Base-by-base conservation (phyloP, 257 asterid species). In the Solanum neorickii region DNA sequence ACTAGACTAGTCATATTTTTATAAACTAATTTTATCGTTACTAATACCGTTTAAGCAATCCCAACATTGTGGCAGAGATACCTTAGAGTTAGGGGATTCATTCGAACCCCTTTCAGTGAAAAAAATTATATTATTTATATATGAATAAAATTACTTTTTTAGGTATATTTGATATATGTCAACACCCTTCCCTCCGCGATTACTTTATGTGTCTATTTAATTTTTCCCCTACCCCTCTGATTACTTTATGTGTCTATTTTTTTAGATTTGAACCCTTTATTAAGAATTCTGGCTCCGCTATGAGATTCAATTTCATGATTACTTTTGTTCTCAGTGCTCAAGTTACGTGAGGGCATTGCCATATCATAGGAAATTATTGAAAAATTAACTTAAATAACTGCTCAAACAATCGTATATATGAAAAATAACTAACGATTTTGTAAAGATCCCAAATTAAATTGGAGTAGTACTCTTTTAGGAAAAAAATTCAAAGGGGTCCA, bases 171-270 rank as follows among this genome's bases (percentile, higher is more conserved):
- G 7, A 5, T 16, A 49, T 8, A 49, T 49, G 23, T 6, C 1
- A 21, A 15, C 18, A 1, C 9, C 1, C 21, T 1, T 49, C 1
- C 9, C 39, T 3, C 0, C 39, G 0, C 1, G 39, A 49, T 0
- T 49, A 16, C 0, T 49, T 49, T 3, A 2, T 49, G 3, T 49
- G 23, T 16, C 2, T 15, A 49, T 3, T 49, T 15, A 33, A 33
- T 33, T 33, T 5, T 33, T 33, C 35, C 5, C 39, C 39, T 7
- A 5, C 39, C 39, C 1, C 39, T 35, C 0, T 0, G 7, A 49
- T 0, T 16, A 16, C 0, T 49, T 16, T 3, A 1, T 49, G 9
- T 49, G 23, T 16, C 2, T 15, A 49, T 3, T 49, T 15, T 37
- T 3, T 49, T 3, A 15, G 1, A 49, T 49, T 49, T 49, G 16